Evolutionary conservation across 2,329 filamentous ascomycete species (phyloP).

Genomic region (Fusarium citri): DNA sequence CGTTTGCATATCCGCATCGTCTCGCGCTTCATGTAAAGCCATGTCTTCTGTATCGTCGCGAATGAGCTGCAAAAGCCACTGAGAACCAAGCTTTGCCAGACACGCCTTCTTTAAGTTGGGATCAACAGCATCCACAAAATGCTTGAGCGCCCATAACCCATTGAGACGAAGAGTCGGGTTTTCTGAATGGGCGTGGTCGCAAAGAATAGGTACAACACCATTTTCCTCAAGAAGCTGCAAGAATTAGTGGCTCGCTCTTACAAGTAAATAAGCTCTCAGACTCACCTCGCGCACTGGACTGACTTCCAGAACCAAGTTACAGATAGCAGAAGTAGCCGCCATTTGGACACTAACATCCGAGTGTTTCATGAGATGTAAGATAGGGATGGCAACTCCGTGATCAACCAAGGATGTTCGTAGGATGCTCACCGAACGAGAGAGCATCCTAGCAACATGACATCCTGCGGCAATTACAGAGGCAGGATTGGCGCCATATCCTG

Average conservation of each 20-base stretch:
- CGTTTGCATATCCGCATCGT: slow-evolving; percentile 68
- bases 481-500: slow-evolving; percentile 78
- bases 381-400: slow-evolving; percentile 80
- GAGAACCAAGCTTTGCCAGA: slow-evolving; percentile 79
- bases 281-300: slow-evolving; percentile 90
- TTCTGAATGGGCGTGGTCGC: slow-evolving; percentile 83
- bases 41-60: slow-evolving; percentile 70
- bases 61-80: slow-evolving; percentile 85
- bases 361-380: slow-evolving; percentile 81
- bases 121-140: slow-evolving; percentile 80
- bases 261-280: slow-evolving; percentile 28
- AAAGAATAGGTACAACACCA: slow-evolving; percentile 81
- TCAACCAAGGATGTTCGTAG: slow-evolving; percentile 90
- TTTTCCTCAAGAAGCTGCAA: slow-evolving; percentile 76
- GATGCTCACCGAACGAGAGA: slow-evolving; percentile 86
- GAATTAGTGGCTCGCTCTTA: slow-evolving; percentile 32
- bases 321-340: slow-evolving; percentile 84
- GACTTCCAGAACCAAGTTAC: slow-evolving; percentile 87
- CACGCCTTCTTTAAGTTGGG: slow-evolving; percentile 81
- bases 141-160: slow-evolving; percentile 93
- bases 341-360: slow-evolving; percentile 83
- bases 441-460: slow-evolving; percentile 81
- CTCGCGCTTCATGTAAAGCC: slow-evolving; percentile 56
- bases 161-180: slow-evolving; percentile 85
- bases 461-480: slow-evolving; percentile 83